Conservation (phyloP, 2,329 filamentous ascomycete genomes). For the Neofusicoccum ribis region DNA sequence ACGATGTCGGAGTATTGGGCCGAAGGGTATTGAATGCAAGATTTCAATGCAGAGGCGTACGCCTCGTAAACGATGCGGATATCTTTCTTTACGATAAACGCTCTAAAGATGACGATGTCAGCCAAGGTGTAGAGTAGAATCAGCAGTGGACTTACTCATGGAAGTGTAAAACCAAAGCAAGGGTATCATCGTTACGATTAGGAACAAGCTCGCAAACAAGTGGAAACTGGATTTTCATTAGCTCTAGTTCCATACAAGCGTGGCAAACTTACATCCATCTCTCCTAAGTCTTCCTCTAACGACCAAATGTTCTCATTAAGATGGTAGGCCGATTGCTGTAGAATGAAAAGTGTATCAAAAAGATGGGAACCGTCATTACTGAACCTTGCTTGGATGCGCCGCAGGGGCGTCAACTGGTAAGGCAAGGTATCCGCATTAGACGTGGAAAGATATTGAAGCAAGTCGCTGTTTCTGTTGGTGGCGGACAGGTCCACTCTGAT, state of each 20-base stretch:
- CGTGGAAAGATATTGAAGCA: conserved; percentile 62
- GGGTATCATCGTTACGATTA: conserved; percentile 49
- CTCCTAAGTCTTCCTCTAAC: conserved; percentile 52
- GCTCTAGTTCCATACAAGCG: background rate
- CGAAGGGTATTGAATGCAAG: conserved; percentile 28
- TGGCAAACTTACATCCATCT: conserved; percentile 59
- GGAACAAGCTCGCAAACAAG: conserved; percentile 75
- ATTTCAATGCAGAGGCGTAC: conserved; percentile 30
- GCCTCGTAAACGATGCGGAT: conserved; percentile 30
- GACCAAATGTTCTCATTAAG: conserved; percentile 54
- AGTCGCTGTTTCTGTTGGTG: conserved; percentile 53
- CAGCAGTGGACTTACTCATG: conserved; percentile 12
- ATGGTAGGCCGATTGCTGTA: conserved; percentile 62
- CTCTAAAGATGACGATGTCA: background rate
- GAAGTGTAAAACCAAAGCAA: conserved; percentile 65
- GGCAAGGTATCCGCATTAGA: conserved; percentile 63
- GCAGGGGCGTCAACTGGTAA: conserved; percentile 74
- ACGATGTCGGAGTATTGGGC: conserved; percentile 28
- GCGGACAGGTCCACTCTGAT: conserved; percentile 59
- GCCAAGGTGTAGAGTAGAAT: too few species aligned
- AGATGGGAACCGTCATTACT: conserved; percentile 54
- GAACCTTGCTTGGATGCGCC: conserved; percentile 64
- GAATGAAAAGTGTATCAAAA: conserved; percentile 78
- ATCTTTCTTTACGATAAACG: conserved; percentile 30
- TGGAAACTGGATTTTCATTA: conserved; percentile 53